A percentile compares a stretch with the other conserved stretches of the same genome.
These are phyloP conservation scores for Pulveroboletus sp. DNA, from an alignment of 768 basidiomycete species.

Conservation along the genomic window DNA sequence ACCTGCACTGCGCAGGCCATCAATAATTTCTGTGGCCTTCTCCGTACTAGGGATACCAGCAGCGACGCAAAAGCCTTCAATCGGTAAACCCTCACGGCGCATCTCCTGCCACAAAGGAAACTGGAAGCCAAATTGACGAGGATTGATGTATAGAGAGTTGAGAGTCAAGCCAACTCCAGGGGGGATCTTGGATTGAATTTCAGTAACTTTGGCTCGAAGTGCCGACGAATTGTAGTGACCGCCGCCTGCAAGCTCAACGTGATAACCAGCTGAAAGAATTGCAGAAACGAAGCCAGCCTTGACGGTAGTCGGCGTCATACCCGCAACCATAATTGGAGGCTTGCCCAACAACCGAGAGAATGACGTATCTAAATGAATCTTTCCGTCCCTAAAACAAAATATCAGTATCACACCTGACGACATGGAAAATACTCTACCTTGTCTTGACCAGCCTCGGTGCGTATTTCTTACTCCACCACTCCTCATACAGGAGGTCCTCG, in stretches of 20 bases:
- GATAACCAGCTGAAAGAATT: constrained; percentile 88
- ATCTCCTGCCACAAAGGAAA: constrained; percentile 98
- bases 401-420: background rate
- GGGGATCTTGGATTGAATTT: constrained; percentile 82
- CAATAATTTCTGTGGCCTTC: constrained; percentile 96
- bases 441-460: constrained; percentile 84
- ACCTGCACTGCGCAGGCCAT: constrained; percentile 70
- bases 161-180: constrained; percentile 89
- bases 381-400: constrained; percentile 64
- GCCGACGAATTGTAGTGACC: constrained; percentile 93
- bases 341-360: constrained; percentile 96
- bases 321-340: constrained; percentile 98
- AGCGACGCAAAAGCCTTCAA: constrained; percentile 99
- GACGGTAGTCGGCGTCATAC: constrained; percentile 98
- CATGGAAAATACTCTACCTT: constrained; percentile 43
- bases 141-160: constrained; percentile 97
- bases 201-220: constrained; percentile 85
- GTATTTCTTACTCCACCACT: constrained; percentile 90
- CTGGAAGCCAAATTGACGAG: constrained; percentile 95
- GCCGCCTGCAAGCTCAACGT: constrained; percentile 95
- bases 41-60: constrained; percentile 96
- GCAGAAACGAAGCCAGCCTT: constrained; percentile 94
- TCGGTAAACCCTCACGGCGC: constrained; percentile 88
- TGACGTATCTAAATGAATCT: constrained; percentile 88
- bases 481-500: constrained; percentile 63